A percentile compares a stretch with the other conserved stretches of the same genome.
phyloP scores from a whole-genome alignment of 768 basidiomycete genomes.

The Infundibulicybe gibba region DNA sequence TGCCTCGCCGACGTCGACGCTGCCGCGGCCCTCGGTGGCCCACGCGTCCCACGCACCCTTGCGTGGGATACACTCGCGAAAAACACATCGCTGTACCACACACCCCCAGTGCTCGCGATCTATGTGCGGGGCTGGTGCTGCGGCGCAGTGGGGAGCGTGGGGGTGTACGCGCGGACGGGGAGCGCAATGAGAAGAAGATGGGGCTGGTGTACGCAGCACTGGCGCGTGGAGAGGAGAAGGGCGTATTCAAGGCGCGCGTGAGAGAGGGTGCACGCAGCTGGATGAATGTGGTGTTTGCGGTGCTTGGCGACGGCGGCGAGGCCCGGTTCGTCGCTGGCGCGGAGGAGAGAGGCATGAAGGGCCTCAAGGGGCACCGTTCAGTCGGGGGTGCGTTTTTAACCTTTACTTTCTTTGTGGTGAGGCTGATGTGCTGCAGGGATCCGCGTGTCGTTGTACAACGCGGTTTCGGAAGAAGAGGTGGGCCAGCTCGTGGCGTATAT shows the following conservation, averaged over 20 bases:
- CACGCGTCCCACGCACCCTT: slow-evolving; percentile 73
- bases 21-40: slow-evolving; percentile 67
- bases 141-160: slow-evolving; percentile 62
- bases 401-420: background rate
- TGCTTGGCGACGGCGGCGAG: slow-evolving; percentile 70
- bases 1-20: slow-evolving; percentile 88
- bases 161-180: slow-evolving; percentile 62
- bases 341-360: slow-evolving; percentile 74
- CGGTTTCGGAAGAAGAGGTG: slow-evolving; percentile 72
- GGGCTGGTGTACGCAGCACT: slow-evolving; percentile 73
- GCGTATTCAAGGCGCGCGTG: slow-evolving; percentile 71
- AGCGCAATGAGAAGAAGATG: slow-evolving; percentile 68
- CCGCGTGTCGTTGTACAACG: slow-evolving; percentile 87
- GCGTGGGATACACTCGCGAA: slow-evolving; percentile 83
- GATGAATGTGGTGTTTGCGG: slow-evolving; percentile 93
- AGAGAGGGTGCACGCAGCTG: slow-evolving; percentile 76
- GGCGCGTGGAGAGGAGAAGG: slow-evolving; percentile 64
- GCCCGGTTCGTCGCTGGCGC: slow-evolving; percentile 79
- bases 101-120: slow-evolving; percentile 87
- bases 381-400: slow-evolving; percentile 39
- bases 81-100: slow-evolving; percentile 81
- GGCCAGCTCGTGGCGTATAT: slow-evolving; percentile 60
- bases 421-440: slow-evolving; percentile 43
- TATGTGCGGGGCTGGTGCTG: slow-evolving; percentile 85
- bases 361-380: slow-evolving; percentile 85